phyloP scores from a whole-genome alignment of 345 rosid species.

The Atalantia buxifolia region DNA sequence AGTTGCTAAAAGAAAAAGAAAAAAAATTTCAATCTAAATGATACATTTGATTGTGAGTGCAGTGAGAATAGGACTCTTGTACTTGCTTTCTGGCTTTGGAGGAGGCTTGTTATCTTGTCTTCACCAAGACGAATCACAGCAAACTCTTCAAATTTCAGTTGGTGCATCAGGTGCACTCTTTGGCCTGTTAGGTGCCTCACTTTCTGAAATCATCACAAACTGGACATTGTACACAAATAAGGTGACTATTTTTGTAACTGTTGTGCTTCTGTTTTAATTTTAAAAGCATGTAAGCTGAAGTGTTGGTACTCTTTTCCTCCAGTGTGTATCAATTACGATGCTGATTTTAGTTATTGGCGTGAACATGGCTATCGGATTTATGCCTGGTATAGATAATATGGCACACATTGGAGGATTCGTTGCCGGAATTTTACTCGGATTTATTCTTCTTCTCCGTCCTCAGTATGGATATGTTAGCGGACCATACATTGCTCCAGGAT shows the following conservation, averaged over 20 bases:
- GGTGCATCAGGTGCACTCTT: constrained; percentile 98
- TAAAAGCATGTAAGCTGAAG: background rate
- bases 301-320: constrained; percentile 7
- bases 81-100: constrained; percentile 70
- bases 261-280: background rate
- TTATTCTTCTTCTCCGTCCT: constrained; percentile 78
- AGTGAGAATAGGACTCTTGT: constrained; percentile 75
- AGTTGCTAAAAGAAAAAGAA: too few relatives aligned
- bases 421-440: constrained; percentile 73
- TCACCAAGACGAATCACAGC: constrained; percentile 11
- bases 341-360: constrained; percentile 53
- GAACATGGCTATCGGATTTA: constrained; percentile 66
- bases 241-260: constrained; percentile 31
- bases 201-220: constrained; percentile 87
- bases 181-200: constrained; percentile 89
- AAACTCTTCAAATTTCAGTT: constrained; percentile 46
- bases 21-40: background rate
- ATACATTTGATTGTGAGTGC: constrained; percentile 13
- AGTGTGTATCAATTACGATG: constrained; percentile 66
- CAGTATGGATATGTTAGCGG: constrained; percentile 64
- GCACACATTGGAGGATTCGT: constrained; percentile 91
- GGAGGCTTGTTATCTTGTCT: constrained; percentile 75
- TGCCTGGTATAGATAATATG: constrained; percentile 79
- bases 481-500: constrained; percentile 52
- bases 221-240: constrained; percentile 85